A percentile compares a stretch with the other conserved stretches of the same genome.
Evolutionary conservation across 2,329 filamentous ascomycete genomes (phyloP).

Genomic region (Fusarium azukiicola): DNA sequence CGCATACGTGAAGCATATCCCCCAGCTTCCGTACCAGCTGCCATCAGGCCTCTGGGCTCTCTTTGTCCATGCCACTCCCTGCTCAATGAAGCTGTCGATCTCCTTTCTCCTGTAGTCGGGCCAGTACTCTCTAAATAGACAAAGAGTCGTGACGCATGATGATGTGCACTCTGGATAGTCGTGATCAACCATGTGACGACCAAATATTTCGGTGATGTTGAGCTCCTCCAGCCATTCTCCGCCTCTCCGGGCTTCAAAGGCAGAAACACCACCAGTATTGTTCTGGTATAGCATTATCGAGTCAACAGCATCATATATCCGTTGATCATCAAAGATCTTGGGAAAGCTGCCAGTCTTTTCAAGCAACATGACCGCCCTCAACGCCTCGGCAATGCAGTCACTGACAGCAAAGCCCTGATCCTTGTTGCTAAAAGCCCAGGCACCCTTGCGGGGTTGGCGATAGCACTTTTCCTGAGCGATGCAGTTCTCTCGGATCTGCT

Average conservation of each 20-base stretch:
- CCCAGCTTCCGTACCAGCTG: slow-evolving; percentile 99
- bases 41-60: slow-evolving; percentile 88
- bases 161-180: slow-evolving; percentile 99
- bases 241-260: slow-evolving; percentile 93
- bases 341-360: slow-evolving; percentile 90
- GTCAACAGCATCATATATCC: slow-evolving; percentile 93
- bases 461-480: slow-evolving; percentile 89
- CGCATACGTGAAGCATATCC: slow-evolving; percentile 98
- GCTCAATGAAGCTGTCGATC: slow-evolving; percentile 85
- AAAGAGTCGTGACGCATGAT: slow-evolving; percentile 92
- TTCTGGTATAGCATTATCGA: slow-evolving; percentile 97
- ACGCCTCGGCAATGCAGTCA: slow-evolving; percentile 94
- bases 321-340: slow-evolving; percentile 84
- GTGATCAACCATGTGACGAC: slow-evolving; percentile 93
- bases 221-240: slow-evolving; percentile 89
- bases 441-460: slow-evolving; percentile 93
- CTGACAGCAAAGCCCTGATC: slow-evolving; percentile 96
- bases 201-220: slow-evolving; percentile 97
- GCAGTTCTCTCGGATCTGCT: slow-evolving; percentile 93
- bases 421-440: slow-evolving; percentile 96
- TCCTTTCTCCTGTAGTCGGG: slow-evolving; percentile 89
- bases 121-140: slow-evolving; percentile 89
- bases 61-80: slow-evolving; percentile 91
- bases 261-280: slow-evolving; percentile 90
- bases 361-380: slow-evolving; percentile 91